Base-by-base conservation (phyloP, 2,329 filamentous ascomycete genomes). In the Xylariaceae sp. region DNA sequence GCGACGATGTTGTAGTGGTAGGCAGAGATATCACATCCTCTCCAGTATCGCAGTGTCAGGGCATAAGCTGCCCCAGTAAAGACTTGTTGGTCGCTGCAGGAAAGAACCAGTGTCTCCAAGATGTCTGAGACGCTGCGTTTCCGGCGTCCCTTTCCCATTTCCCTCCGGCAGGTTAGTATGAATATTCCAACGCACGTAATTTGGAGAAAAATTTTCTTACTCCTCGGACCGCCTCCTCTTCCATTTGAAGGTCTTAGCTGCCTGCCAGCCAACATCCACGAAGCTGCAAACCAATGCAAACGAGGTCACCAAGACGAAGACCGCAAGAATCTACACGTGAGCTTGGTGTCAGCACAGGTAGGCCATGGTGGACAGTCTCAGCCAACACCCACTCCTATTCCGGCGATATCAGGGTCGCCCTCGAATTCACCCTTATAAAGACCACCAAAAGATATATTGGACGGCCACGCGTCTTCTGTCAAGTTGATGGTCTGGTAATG, bases 51-150 rank as follows among this genome's bases (percentile, higher is more conserved):
- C 29, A 66, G 49, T 3, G 62, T 58, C 15, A 65, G 47, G 30
- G 60, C 59, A 41, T 64, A 66, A 6, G 63, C 63, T 1, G 54
- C 62, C 13, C 63, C 63, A 1, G 62, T 65, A 45, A 66, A 65
- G 34, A 65, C 48, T 34, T 66, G 62, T 43, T 65, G 62, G 43
- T 66, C 61, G 38, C 61, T 64, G 42, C 61, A 64, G 31, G 52
- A 53, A 18, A 61, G 37, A 18, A 65, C 50, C 11, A 65, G 39
- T 3, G 56, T 48, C 39, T 65, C 60, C 11, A 60, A 39, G 16
- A 64, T 55, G 16, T 59, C 54, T 6, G 61, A 48, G n/a, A 61
- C 19, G 35, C 51, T 55, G 38, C 4, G 38, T 35, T 17, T 32
- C 22, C 13, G 17, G 32, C 26, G 33, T 17, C 15, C 4, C 12